Base-by-base conservation (phyloP, 1,284 basidiomycete species). In the Sutorius eximius region DNA sequence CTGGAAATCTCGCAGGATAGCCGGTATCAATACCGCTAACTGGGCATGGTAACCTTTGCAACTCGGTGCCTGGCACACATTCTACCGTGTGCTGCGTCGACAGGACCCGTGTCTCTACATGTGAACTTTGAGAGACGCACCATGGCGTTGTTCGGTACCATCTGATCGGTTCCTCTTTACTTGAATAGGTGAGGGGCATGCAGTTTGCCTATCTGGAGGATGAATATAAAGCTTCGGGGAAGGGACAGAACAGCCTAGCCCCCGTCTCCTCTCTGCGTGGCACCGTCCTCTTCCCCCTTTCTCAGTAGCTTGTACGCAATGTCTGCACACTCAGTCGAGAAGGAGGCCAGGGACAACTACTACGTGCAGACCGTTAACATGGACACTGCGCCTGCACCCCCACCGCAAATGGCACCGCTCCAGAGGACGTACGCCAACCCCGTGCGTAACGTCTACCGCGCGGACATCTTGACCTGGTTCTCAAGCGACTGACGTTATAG, bases 391-490 rank as follows among this genome's bases (percentile, higher is more conserved):
- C 13, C 49, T 37, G 5, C 61, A 38, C 63, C 61, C 20, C 16
- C 47, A 36, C 52, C 62, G 7, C 49, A 59, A 46, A 61, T 67
- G 67, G 48, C 59, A 38, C 67, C 67, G 6, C 59, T 34, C 51
- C 67, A 69, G 59, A 68, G 65, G 52, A 67, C 67, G 16, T 66
- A 52, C 16, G 64, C 27, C 36, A 69, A 66, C 37, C 65, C 67
- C 1, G 63, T 65, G 29, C 12, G 63, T 57, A 22, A 22, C 9
- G 5, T 40, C 36, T 40, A 29, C 9, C 16, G 12, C 36, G 16
- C 29, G 4, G 4, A 15, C 40, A 3, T 44, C 13, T 51, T 53
- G 24, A 2, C 8, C 30, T 53, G 13, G 27, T 48, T 60, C 48
- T 43, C 22, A 45, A 37, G 29, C 11, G 22, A 51, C 11, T 32